Evolutionary conservation across 768 basidiomycete genomes (phyloP).

Genomic region (Ramaria sp.): DNA sequence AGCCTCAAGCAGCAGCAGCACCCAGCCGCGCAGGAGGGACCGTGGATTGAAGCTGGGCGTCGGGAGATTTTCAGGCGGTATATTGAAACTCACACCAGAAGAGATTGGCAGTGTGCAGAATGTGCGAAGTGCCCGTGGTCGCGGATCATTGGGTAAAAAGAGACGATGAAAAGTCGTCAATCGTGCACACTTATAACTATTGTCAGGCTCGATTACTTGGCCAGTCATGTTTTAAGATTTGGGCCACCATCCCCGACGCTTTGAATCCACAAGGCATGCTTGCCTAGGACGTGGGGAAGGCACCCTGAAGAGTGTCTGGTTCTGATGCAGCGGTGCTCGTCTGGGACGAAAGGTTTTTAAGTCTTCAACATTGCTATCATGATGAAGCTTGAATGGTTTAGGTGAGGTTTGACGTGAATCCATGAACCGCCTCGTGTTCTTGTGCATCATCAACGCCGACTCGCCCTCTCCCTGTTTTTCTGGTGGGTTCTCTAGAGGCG

Average conservation of each 20-base stretch:
- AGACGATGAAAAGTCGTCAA: slow-evolving; percentile 13
- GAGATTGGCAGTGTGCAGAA: slow-evolving; percentile 41
- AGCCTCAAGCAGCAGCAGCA: slow-evolving; percentile 16
- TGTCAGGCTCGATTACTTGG: slow-evolving; percentile 16
- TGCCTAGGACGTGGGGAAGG: no score
- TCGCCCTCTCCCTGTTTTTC: no score
- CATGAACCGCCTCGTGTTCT: no score
- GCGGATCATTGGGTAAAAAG: slow-evolving; percentile 17
- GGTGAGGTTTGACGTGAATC: no score
- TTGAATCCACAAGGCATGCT: no score
- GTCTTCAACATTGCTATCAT: no score
- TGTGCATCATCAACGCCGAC: no score
- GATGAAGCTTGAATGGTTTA: no score
- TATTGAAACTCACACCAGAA: slow-evolving; percentile 48
- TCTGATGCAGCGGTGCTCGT: slow-evolving; percentile 35
- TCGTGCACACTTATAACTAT: slow-evolving; percentile 11
- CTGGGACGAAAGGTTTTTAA: slow-evolving; percentile 34
- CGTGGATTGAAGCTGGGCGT: slow-evolving; percentile 71
- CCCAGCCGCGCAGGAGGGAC: slow-evolving; percentile 31
- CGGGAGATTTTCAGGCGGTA: slow-evolving; percentile 63
- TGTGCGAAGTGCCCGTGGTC: slow-evolving; percentile 11
- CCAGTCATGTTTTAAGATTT: slow-evolving; percentile 8
- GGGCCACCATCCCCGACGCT: neutral
- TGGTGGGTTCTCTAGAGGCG: no score
- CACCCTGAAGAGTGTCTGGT: no score